Evolutionary conservation across 148 eudicot genomes (phyloP), one percentile per base, ranked within the genome.

Genomic region (Fagopyrum homotropicum): DNA sequence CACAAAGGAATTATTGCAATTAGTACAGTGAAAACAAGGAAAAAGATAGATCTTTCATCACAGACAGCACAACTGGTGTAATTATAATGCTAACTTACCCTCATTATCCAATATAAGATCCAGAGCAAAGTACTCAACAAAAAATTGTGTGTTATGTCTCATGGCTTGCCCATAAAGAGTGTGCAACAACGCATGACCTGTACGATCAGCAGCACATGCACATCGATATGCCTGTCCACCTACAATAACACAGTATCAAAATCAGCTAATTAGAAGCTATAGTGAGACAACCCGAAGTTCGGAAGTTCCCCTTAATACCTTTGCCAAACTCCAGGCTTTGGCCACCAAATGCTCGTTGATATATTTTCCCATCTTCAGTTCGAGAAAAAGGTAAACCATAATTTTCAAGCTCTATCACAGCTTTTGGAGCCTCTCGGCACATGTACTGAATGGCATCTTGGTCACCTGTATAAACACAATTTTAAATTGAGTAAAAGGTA

Each of bases 401-500:
- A 79, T 96, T 90, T 80, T 96, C 98, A 80, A 96, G 98, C 86
- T 96, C 99, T 76, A 96, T 96, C 64, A 96, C 99, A 79, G 98
- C 99, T 85, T 92, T 90, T 16, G 99, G 99, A 77, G 99, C 99
- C 86, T 96, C 99, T 74, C 99, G 92, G 78, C 99, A 96, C 99
- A 96, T 96, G 59, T 96, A 96, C 68, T 96, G 99, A 80, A 96
- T 92, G 73, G 99, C 97, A 83, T 96, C 99, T 81, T 96, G 99
- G 76, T 96, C 99, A 81, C 99, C 99, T 96, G 77, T 29, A 81
- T 59, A 81, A 64, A 64, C 3, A 40, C 40, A 35, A 35, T 35
- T 35, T 35, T 35, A 35, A 35, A 35, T 35, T 35, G 40, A 1
- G 40, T 35, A 35, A 1, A 1, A 35, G 40, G 40, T 35, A 35